Base-by-base conservation (phyloP, 768 basidiomycete genomes). In the Mycena galopus region DNA sequence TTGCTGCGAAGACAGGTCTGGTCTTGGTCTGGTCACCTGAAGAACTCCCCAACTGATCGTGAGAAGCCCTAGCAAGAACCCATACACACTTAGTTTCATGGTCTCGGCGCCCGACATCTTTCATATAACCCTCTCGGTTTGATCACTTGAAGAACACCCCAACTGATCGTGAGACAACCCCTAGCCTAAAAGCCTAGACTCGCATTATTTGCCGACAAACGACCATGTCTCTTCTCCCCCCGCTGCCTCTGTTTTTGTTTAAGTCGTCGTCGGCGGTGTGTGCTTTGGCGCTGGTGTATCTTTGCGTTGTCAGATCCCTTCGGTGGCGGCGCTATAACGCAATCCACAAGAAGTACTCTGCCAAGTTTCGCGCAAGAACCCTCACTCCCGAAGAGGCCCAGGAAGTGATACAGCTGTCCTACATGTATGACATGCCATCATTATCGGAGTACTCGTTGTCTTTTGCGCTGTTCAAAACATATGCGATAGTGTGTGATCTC, bases 401-500 rank as follows among this genome's bases (percentile, higher is more conserved):
- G 77, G 77, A 82, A 35, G 81, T 89, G 30, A 73, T 86, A 25
- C 77, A 69, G 55, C 69, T 81, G 2, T 78, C 84, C 3, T 67
- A 73, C 5, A 65, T 77, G 17, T 88, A 84, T 66, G 88, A 89
- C 72, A 87, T 88, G 85, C 87, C 88, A 6, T 62, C 74, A 19
- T 65, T 89, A 3, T 56, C 84, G 65, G 80, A 81, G 58, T 84
- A 84, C 72, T 76, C 87, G 0, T 56, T 86, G 35, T 79, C 85
- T 1, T 87, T 89, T 76, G 88, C 88, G 4, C 74, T 89, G 69
- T 88, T 89, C 82, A 88, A 88, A 78, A 88, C 88, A 4, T 88
- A 87, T 76, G 86, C 75, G 2, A 83, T 87, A 66, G 87, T 88
- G 69, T 72, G 85, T 81, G 14, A 61, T 66, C 17, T 60, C 37